phyloP scores from a whole-genome alignment of 495 filamentous ascomycete genomes.

The Annulohypoxylon bovei region DNA sequence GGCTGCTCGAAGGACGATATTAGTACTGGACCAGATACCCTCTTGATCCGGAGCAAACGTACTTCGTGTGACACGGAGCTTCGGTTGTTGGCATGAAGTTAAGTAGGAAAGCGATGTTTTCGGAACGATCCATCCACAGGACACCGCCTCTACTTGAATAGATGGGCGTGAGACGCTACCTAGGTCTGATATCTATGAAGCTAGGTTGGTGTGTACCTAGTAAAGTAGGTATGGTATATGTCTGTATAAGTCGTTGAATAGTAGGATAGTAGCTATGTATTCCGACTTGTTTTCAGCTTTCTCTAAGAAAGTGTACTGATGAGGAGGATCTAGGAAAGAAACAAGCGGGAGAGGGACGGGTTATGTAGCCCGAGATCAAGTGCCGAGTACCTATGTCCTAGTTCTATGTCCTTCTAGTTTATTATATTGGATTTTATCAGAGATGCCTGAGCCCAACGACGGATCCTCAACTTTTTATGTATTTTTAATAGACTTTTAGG shows the following conservation, averaged over 20 bases:
- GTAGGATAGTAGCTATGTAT: neutral
- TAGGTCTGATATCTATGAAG: neutral
- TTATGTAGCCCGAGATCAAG: neutral
- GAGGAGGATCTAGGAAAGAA: neutral
- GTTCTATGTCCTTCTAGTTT: neutral
- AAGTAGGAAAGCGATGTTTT: neutral
- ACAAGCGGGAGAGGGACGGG: neutral
- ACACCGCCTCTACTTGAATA: neutral
- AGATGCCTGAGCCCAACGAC: neutral
- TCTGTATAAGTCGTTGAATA: neutral
- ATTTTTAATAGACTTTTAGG: neutral
- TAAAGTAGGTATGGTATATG: neutral
- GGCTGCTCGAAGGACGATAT: neutral
- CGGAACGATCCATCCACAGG: neutral
- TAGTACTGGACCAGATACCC: neutral
- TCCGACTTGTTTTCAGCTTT: neutral
- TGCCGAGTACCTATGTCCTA: neutral
- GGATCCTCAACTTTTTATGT: neutral
- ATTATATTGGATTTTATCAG: neutral
- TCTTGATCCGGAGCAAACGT: neutral
- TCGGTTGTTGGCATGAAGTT: neutral
- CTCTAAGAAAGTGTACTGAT: neutral
- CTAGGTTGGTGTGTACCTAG: neutral
- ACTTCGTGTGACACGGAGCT: neutral
- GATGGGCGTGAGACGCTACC: neutral